phyloP scores from a whole-genome alignment of 768 basidiomycete genomes.

The Panellus pusillus region DNA sequence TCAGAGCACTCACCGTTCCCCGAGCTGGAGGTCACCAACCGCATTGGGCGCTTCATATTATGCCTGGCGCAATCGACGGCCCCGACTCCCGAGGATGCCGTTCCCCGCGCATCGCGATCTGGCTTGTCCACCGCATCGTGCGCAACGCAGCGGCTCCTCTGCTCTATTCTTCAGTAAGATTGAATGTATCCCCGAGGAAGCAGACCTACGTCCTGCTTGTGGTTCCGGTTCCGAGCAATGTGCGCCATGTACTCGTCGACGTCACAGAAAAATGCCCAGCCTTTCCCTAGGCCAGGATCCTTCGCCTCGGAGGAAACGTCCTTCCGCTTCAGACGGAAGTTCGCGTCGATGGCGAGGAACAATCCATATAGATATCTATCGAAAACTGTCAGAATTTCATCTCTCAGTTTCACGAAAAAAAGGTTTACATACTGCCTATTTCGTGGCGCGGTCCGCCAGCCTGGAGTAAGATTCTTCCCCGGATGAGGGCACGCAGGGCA shows the following conservation, averaged over 20 bases:
- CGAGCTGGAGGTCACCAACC: slow-evolving; percentile 19
- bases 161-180: neutral
- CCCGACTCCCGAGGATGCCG: slow-evolving; percentile 14
- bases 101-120: neutral
- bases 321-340: slow-evolving; percentile 29
- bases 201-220: neutral
- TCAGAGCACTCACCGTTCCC: slow-evolving; percentile 15
- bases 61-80: slow-evolving; percentile 5
- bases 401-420: no score
- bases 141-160: slow-evolving; percentile 16
- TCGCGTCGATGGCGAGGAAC: slow-evolving; percentile 28
- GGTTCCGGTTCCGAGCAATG: neutral
- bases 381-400: neutral
- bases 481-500: slow-evolving; percentile 31
- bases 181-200: neutral
- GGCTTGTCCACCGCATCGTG: slow-evolving; percentile 7
- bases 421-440: slow-evolving; percentile 3
- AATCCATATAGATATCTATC: slow-evolving; percentile 23
- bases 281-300: slow-evolving; percentile 26
- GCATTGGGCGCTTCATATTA: slow-evolving; percentile 13
- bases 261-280: slow-evolving; percentile 24
- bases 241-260: slow-evolving; percentile 8
- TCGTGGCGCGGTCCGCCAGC: slow-evolving; percentile 19
- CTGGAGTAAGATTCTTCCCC: slow-evolving; percentile 23
- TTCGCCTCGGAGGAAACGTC: slow-evolving; percentile 23